Evolutionary conservation across 768 basidiomycete species (phyloP).

Genomic region (Cubamyces lactineus): DNA sequence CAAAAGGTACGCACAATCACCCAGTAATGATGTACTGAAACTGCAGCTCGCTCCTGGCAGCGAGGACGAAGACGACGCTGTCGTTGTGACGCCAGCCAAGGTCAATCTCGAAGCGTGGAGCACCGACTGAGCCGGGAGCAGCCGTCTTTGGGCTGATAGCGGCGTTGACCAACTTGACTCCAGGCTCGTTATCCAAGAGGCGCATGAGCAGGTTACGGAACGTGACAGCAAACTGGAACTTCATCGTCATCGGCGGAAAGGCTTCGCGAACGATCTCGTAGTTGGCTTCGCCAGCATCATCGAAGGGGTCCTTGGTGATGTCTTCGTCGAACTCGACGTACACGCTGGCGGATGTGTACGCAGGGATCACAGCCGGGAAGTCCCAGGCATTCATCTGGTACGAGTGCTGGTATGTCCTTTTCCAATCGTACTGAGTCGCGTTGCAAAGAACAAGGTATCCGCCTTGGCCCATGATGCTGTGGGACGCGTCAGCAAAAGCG

Average conservation of each 20-base stretch:
- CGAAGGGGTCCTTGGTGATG: background rate
- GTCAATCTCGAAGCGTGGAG: background rate
- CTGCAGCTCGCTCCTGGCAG: background rate
- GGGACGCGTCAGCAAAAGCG: no score
- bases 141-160: no score
- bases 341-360: background rate
- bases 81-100: background rate
- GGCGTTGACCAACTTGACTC: no score
- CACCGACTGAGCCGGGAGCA: no score
- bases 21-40: background rate
- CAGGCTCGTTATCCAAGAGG: no score
- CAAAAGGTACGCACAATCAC: no score
- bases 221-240: background rate
- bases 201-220: background rate
- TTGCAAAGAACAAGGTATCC: conserved; percentile 12
- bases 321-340: conserved; percentile 17
- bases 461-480: conserved; percentile 10
- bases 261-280: background rate
- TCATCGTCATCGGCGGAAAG: no score
- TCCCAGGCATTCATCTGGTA: conserved; percentile 13
- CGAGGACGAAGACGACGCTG: background rate
- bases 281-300: conserved; percentile 7
- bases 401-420: conserved; percentile 3
- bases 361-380: background rate
- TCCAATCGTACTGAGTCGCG: conserved; percentile 11